Evolutionary conservation across 1,284 basidiomycete genomes (phyloP), one percentile per base, ranked within the genome.

Genomic region (Puccinia polysora): DNA sequence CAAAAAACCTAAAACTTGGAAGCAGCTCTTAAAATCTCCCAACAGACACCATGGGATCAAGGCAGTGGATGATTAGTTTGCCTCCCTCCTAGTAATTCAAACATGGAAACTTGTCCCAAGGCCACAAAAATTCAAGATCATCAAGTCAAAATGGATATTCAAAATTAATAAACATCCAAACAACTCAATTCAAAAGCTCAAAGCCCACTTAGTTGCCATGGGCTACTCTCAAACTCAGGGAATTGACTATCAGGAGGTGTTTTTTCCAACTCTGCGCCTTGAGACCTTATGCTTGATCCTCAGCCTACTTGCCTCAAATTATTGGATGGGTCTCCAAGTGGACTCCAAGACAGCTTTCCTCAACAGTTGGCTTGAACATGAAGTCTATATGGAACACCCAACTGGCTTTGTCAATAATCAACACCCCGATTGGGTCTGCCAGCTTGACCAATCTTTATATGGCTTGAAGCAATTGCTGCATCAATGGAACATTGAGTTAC

Each of bases 381-480:
- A 7, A 28, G 50, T 53, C 20, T 53, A 10, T 20, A 53, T 53
- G 50, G 25, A n/a, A 20, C 50, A 53, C 7, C 50, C 50, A 8
- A 7, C 50, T 10, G 50, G 50, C 7, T 53, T 20, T 23, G 20
- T 8, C 7, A 20, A 53, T 23, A n/a, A n/a, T 8, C n/a, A 8
- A 10, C 25, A 53, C 40, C 50, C 50, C n/a, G 50, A 53, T 20
- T 53, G 50, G 50, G 8, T 53, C 20, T 53, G 50, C 20, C n/a
- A 10, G 20, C 8, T 53, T n/a, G 7, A n/a, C 20, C 50, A 28
- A n/a, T 53, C 50, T 8, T 25, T 72, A 18, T 72, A 72, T 40
- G 69, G 69, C 25, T 43, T 72, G n/a, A 45, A 52, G 25, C 69
- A 72, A 40, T 36, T 40, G 5, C 62, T 47, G 2, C 45, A 15